Conservation (phyloP, 345 rosid genomes). For the Eucalyptus shirleyi region DNA sequence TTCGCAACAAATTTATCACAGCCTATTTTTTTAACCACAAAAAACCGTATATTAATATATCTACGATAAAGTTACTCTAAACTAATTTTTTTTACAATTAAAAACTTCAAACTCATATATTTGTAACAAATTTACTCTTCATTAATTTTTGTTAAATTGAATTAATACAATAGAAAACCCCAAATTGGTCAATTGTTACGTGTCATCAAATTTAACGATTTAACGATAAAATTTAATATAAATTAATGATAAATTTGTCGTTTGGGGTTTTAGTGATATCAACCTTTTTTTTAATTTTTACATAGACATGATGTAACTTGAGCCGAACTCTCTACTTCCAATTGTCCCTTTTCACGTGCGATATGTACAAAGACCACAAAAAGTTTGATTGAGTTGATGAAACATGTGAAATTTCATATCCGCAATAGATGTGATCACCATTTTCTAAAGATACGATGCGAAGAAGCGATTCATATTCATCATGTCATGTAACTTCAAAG, state of each 20-base stretch:
- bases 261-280: background rate
- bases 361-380: background rate
- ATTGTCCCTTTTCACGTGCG: background rate
- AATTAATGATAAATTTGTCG: no score
- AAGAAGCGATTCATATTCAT: background rate
- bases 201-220: no score
- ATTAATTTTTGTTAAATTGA: no score
- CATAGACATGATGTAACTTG: background rate
- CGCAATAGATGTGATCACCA: rapidly evolving
- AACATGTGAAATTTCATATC: background rate
- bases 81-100: no score
- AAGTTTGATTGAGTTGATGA: background rate
- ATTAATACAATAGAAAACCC: no score
- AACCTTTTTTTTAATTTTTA: background rate
- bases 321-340: background rate
- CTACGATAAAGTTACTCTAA: no score
- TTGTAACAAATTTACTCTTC: rapidly evolving
- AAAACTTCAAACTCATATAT: no score
- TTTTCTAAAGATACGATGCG: rapidly evolving
- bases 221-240: no score
- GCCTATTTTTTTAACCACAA: background rate
- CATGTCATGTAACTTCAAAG: rapidly evolving
- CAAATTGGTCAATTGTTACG: no score
- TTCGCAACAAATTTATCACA: rapidly evolving
- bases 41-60: no score